A percentile compares a stretch with the other conserved stretches of the same genome.
Conservation (phyloP, 495 filamentous ascomycete species). For the Hypoxylon lenormandii region DNA sequence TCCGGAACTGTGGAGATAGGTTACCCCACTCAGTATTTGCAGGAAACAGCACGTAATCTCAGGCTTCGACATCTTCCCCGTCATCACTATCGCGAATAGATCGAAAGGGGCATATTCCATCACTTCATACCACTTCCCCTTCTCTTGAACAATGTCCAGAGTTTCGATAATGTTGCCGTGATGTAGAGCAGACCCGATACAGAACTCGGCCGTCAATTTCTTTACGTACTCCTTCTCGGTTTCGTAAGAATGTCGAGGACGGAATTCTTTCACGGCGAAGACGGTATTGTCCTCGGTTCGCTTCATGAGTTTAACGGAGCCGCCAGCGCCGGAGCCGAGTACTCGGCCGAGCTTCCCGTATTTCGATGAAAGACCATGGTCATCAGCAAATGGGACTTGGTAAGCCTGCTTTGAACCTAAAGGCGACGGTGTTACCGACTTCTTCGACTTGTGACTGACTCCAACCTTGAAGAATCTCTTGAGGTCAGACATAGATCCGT, state of each 20-base stretch:
- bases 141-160: constrained; percentile 95
- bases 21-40: constrained; percentile 95
- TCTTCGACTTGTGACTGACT: constrained; percentile 73
- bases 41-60: constrained; percentile 91
- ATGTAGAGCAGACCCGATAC: constrained; percentile 94
- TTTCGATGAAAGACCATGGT: constrained; percentile 88
- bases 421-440: constrained; percentile 70
- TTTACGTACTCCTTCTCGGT: constrained; percentile 95
- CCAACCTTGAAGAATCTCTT: constrained; percentile 89
- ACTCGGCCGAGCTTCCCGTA: constrained; percentile 96
- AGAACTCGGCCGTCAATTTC: constrained; percentile 99
- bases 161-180: constrained; percentile 99
- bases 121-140: constrained; percentile 95
- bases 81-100: constrained; percentile 99
- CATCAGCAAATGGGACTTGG: constrained; percentile 90
- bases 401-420: constrained; percentile 65
- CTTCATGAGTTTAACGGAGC: constrained; percentile 94
- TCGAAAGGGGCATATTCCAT: constrained; percentile 99
- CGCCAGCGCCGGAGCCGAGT: constrained; percentile 91
- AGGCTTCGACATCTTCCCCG: constrained; percentile 93
- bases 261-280: constrained; percentile 97
- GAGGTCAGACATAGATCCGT: constrained; percentile 91
- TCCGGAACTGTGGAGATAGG: constrained; percentile 96
- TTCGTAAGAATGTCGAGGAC: constrained; percentile 92
- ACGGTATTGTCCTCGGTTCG: constrained; percentile 87